phyloP scores from a whole-genome alignment of 2,329 filamentous ascomycete species.

The Teratosphaeria zuluensis region DNA sequence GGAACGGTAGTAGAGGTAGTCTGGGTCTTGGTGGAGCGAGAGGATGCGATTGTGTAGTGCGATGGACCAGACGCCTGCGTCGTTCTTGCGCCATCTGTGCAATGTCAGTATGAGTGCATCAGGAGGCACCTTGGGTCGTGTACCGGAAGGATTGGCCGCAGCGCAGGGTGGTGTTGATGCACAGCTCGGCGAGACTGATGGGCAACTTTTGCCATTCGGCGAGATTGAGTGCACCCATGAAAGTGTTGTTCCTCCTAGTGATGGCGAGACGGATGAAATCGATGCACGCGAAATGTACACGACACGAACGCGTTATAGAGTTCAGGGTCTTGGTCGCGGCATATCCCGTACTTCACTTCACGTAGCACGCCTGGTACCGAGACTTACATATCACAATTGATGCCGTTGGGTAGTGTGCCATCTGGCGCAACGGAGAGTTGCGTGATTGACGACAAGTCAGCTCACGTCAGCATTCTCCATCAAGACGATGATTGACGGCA shows the following conservation, averaged over 20 bases:
- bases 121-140: constrained; percentile 26
- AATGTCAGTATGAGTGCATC: constrained; percentile 1
- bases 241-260: background rate
- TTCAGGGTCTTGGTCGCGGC: background rate
- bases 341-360: background rate
- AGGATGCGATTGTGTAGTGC: constrained; percentile 77
- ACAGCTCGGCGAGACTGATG: constrained; percentile 72
- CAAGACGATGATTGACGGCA: too few species aligned
- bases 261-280: background rate
- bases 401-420: too few species aligned
- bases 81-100: constrained; percentile 71
- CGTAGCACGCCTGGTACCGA: too few species aligned
- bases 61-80: constrained; percentile 77
- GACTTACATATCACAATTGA: too few species aligned
- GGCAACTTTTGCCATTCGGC: constrained; percentile 83
- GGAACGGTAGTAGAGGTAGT: constrained; percentile 69
- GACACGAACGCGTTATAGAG: background rate
- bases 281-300: background rate
- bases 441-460: too few species aligned
- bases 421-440: too few species aligned
- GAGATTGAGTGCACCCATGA: constrained; percentile 39
- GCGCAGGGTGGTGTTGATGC: constrained; percentile 84
- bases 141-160: constrained; percentile 80
- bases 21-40: constrained; percentile 71
- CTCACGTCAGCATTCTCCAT: too few species aligned